A percentile compares a stretch with the other conserved stretches of the same genome.
These are phyloP conservation scores for Naematelia aurantialba DNA, from an alignment of 768 basidiomycete species.

Conservation along the genomic window DNA sequence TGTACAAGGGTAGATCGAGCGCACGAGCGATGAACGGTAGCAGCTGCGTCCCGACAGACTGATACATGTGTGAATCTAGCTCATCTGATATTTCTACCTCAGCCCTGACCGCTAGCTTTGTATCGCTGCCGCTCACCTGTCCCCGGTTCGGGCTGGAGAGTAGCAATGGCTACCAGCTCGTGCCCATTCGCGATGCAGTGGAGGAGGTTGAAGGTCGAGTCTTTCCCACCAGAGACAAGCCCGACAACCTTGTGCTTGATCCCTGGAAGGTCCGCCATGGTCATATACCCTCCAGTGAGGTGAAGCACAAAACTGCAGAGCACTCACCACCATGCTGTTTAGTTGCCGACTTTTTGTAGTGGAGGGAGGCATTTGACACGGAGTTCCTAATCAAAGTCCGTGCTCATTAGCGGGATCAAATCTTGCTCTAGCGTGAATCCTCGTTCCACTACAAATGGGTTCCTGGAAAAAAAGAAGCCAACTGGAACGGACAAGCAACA, in stretches of 20 bases:
- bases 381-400: too few species aligned
- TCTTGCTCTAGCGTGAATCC: too few species aligned
- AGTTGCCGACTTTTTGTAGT: too few species aligned
- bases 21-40: slow-evolving; percentile 80
- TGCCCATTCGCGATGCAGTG: slow-evolving; percentile 86
- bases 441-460: too few species aligned
- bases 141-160: slow-evolving; percentile 74
- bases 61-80: slow-evolving; percentile 96
- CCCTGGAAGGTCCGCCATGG: slow-evolving; percentile 12
- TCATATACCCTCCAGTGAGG: neutral
- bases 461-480: neutral
- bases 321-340: too few species aligned
- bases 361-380: too few species aligned
- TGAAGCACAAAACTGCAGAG: too few species aligned
- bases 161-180: slow-evolving; percentile 79
- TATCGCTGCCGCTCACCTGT: slow-evolving; percentile 61
- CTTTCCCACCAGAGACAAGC: slow-evolving; percentile 94
- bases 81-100: slow-evolving; percentile 64
- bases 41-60: slow-evolving; percentile 96
- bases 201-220: slow-evolving; percentile 90
- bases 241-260: slow-evolving; percentile 69
- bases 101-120: neutral
- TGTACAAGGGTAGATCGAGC: slow-evolving; percentile 78
- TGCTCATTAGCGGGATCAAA: too few species aligned
- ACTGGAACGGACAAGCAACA: neutral